Base-by-base conservation (phyloP, 2,329 filamentous ascomycete genomes). In the Fusarium circinatum region DNA sequence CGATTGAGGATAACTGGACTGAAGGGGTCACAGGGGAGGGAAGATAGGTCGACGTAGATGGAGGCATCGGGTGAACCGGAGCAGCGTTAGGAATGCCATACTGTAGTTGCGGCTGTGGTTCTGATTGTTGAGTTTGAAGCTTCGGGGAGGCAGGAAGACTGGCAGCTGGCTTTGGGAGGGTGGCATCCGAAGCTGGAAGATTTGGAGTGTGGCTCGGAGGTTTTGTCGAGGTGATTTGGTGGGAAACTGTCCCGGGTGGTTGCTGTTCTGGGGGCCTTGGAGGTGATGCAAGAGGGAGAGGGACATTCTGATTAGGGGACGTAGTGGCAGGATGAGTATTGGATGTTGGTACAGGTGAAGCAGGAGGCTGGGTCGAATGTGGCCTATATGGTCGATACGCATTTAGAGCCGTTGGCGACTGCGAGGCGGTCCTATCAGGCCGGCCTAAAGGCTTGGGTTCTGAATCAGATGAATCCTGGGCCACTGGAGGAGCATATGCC, bases 301-400 rank as follows among this genome's bases (percentile, higher is more conserved):
- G 56, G 39, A 39, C 28, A 49, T 18, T 54, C 48, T 57, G 70
- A 9, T 56, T 59, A 32, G 67, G 62, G 39, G 71, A 68, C 28
- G 51, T 42, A 28, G 68, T 51, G 32, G 57, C 49, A 28, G 74
- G 65, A n/a, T 62, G 48, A 39, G 39, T 42, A 39, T 55, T 59
- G 12, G 58, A 52, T 42, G 67, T 36, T 26, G 48, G 62, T 12
- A 36, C 44, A 55, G 57, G 30, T 30, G 68, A 36, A 36, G 65
- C 38, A 55, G 70, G 32, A 47, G 68, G 28, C 39, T 62, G 71
- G 45, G 73, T 64, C 20, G 76, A 74, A 24, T 74, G 67, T 13
- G 77, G 79, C 47, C 77, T 74, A 38, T 81, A 82, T 4, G 80
- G 81, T 42, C 77, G 75, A 52, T 81, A 82, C 36, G 79, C 63